Percentiles rank a stretch among this genome's conserved stretches.
These are phyloP conservation scores for Ogataea henricii DNA, from an alignment of 805 yeast genomes.

Conservation along the genomic window DNA sequence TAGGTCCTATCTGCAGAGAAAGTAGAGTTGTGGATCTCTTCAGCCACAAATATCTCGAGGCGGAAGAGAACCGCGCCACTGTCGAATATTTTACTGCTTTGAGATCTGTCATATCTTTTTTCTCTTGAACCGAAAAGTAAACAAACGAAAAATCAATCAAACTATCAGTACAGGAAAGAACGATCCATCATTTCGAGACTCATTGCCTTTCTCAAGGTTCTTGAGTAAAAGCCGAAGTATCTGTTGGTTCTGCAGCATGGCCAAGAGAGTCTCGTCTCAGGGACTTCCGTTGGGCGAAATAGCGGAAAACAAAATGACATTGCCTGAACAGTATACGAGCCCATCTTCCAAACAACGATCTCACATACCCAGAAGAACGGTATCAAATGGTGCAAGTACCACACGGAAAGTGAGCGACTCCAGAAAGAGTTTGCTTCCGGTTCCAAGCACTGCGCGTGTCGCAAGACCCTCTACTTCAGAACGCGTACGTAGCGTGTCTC, in stretches of 20 bases:
- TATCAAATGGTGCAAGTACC: slow-evolving; percentile 4
- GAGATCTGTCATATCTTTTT: neutral
- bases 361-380: slow-evolving; percentile 15
- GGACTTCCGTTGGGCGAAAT: slow-evolving; percentile 2
- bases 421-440: slow-evolving; percentile 16
- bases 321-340: slow-evolving; percentile 5
- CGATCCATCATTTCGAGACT: neutral
- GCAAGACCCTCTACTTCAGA: neutral
- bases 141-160: neutral
- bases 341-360: slow-evolving; percentile 9
- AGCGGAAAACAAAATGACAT: slow-evolving; percentile 4
- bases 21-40: too few relatives aligned
- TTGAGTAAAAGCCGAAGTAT: too few relatives aligned
- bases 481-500: neutral
- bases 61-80: neutral
- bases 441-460: slow-evolving; percentile 5
- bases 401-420: slow-evolving; percentile 5
- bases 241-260: too few relatives aligned
- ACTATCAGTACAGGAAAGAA: neutral
- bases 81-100: too few relatives aligned
- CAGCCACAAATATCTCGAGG: too few relatives aligned
- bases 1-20: too few relatives aligned
- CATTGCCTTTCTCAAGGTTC: neutral
- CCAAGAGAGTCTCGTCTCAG: neutral
- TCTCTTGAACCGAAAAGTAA: neutral